Conservation (phyloP, 2,329 filamentous ascomycete genomes). For the Colletotrichum musicola region DNA sequence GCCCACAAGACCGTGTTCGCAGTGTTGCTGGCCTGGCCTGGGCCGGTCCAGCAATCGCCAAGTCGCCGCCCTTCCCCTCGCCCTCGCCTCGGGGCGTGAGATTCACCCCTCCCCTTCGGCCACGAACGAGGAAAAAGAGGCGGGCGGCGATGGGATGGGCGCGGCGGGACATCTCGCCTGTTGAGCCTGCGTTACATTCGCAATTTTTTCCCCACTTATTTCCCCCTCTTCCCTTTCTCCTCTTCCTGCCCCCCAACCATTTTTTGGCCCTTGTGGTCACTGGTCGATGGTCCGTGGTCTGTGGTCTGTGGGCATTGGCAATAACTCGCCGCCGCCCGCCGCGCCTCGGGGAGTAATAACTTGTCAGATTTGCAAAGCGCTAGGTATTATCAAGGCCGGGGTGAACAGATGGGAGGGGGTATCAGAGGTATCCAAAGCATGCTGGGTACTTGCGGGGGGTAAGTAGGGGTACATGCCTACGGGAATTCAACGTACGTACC, state of each 20-base stretch:
- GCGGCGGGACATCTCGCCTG: constrained; percentile 34
- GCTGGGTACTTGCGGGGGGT: neutral
- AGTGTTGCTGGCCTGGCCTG: constrained; percentile 11
- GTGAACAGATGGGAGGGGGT: too few relatives aligned
- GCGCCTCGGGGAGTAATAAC: constrained; percentile 34
- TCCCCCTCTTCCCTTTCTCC: constrained; percentile 12
- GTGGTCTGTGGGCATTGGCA: constrained; percentile 32
- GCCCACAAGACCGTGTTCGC: neutral
- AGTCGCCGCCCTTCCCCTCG: neutral
- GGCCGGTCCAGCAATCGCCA: constrained; percentile 17
- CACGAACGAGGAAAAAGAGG: constrained; percentile 10
- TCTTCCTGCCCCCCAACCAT: constrained; percentile 7
- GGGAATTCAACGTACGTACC: neutral
- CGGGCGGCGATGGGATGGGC: constrained; percentile 16
- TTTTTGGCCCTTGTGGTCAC: constrained; percentile 17
- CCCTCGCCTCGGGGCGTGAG: constrained; percentile 5
- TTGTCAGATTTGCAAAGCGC: constrained; percentile 36
- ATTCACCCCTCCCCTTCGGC: constrained; percentile 14
- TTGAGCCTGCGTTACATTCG: constrained; percentile 38
- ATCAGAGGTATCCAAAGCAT: too few relatives aligned
- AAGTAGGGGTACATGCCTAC: neutral
- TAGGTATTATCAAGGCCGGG: neutral
- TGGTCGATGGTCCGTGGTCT: neutral
- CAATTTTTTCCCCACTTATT: constrained; percentile 31
- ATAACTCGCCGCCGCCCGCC: constrained; percentile 24